Percentiles rank a stretch among this genome's conserved stretches.
These are phyloP conservation scores for Tirmania nivea DNA, from an alignment of 495 filamentous ascomycete species.

Conservation along the genomic window DNA sequence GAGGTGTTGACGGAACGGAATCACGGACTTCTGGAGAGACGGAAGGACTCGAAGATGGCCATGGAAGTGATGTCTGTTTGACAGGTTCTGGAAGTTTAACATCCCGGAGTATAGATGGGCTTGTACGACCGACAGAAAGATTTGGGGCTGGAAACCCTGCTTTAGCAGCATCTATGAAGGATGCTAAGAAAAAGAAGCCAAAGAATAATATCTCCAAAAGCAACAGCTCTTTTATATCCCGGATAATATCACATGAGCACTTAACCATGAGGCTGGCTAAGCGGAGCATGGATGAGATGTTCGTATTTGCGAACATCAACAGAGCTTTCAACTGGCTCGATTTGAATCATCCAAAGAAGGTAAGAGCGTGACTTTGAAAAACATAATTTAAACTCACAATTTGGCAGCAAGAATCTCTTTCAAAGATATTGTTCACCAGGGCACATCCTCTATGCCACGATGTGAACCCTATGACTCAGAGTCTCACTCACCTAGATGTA, in stretches of 20 bases:
- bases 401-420: conserved; percentile 55
- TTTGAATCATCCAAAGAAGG: conserved; percentile 27
- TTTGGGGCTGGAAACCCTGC: conserved; percentile 80
- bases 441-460: conserved; percentile 91
- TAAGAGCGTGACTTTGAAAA: not conserved
- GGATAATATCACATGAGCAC: conserved; percentile 78
- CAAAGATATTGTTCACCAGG: conserved; percentile 90
- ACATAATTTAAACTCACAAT: not conserved
- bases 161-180: conserved; percentile 40
- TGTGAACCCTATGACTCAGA: conserved; percentile 66
- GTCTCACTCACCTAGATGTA: conserved; percentile 57
- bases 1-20: conserved; percentile 28
- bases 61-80: conserved; percentile 8
- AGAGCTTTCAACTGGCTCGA: conserved; percentile 77
- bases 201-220: conserved; percentile 96
- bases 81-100: conserved; percentile 11
- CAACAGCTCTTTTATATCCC: conserved; percentile 88
- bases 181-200: conserved; percentile 68
- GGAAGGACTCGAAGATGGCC: conserved; percentile 7
- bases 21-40: conserved; percentile 38
- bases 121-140: conserved; percentile 6
- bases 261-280: conserved; percentile 59
- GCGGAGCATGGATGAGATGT: conserved; percentile 52
- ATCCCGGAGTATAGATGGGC: conserved; percentile 10
- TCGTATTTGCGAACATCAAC: conserved; percentile 87